These are phyloP conservation scores for Coprinopsis cinerea DNA, from an alignment of 768 basidiomycete genomes.

Conservation along the genomic window DNA sequence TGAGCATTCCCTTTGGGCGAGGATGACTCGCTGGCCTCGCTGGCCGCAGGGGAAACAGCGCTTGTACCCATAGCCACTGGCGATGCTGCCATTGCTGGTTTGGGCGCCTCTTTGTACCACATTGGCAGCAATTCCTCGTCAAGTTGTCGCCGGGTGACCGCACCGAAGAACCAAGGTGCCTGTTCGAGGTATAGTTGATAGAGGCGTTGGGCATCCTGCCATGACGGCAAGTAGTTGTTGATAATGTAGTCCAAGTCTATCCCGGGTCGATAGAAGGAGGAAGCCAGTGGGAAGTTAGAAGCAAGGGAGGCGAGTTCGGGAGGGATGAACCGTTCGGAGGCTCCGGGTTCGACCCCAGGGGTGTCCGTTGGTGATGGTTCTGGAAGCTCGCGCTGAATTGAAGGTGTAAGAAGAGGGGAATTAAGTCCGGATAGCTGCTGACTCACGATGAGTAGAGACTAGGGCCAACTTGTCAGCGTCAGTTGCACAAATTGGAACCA, in stretches of 20 bases:
- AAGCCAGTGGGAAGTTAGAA: slow-evolving; percentile 2
- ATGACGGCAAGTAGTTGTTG: slow-evolving; percentile 49
- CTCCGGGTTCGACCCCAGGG: no score
- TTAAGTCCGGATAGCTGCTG: slow-evolving; percentile 12
- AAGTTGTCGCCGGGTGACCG: slow-evolving; percentile 57
- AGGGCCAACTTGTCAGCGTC: neutral
- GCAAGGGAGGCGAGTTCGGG: slow-evolving; percentile 10
- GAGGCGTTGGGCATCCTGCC: slow-evolving; percentile 51
- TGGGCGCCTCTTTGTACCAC: slow-evolving; percentile 53
- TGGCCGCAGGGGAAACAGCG: neutral
- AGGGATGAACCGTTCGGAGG: slow-evolving; percentile 1
- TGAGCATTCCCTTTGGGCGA: slow-evolving; percentile 31
- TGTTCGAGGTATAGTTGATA: slow-evolving; percentile 70
- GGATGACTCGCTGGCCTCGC: neutral
- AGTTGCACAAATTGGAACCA: neutral
- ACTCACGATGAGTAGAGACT: slow-evolving; percentile 56
- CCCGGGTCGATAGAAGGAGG: slow-evolving; percentile 11
- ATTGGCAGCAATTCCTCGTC: slow-evolving; percentile 60
- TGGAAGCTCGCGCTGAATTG: slow-evolving; percentile 11
- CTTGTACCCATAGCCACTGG: neutral
- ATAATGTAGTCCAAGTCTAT: slow-evolving; percentile 43
- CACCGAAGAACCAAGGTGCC: slow-evolving; percentile 76
- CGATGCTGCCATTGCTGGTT: slow-evolving; percentile 16
- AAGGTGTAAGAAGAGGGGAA: neutral
- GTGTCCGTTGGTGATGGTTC: neutral